Percentiles rank a stretch among this genome's conserved stretches.
These are phyloP conservation scores for Trichomonas gallinae DNA, from an alignment of 208 protist genomes.

Conservation along the genomic window DNA sequence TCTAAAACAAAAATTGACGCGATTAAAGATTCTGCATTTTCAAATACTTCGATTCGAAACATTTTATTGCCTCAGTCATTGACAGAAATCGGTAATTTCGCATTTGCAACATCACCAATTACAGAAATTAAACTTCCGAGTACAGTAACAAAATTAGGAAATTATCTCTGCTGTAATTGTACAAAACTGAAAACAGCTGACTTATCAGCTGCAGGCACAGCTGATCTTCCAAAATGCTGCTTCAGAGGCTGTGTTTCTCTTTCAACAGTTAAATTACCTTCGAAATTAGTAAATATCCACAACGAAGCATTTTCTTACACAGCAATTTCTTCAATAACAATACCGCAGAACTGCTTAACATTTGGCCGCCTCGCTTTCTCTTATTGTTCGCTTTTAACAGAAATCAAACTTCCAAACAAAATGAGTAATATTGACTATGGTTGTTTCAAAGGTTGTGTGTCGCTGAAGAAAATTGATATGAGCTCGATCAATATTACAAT, in stretches of 20 bases:
- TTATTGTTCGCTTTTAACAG: not conserved
- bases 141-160: not conserved
- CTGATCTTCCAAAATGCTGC: not conserved
- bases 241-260: not conserved
- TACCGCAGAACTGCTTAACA: not conserved
- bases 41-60: not conserved
- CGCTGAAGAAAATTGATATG: not conserved
- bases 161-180: not conserved
- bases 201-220: not conserved
- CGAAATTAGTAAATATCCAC: not conserved
- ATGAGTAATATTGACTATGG: not conserved
- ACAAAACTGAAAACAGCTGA: not conserved
- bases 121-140: not conserved
- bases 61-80: not conserved
- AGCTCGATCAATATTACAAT: not conserved
- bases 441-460: not conserved
- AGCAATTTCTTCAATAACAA: not conserved
- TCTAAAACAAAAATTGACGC: not conserved
- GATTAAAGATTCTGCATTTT: not conserved
- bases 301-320: not conserved
- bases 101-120: not conserved
- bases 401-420: not conserved
- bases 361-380: not conserved
- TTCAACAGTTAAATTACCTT: not conserved
- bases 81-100: not conserved